Conservation (phyloP, 768 basidiomycete genomes). For the Mycena belliarum region DNA sequence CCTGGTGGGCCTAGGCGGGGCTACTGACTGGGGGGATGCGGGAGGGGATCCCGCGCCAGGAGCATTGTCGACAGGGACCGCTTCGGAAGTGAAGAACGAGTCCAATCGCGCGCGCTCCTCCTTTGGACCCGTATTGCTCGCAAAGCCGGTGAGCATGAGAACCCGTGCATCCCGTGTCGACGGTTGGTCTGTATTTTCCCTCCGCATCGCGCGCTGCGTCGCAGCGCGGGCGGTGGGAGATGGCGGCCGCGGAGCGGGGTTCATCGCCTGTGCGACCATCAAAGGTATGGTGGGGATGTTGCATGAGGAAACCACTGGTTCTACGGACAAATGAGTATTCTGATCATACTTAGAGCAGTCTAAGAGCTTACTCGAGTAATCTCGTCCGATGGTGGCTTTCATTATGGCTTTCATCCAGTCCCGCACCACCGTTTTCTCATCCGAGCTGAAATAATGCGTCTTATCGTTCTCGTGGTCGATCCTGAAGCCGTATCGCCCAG, state of each 20-base stretch:
- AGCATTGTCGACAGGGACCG: conserved; percentile 20
- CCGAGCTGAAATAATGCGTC: conserved; percentile 89
- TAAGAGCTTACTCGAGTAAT: conserved; percentile 75
- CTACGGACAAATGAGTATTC: conserved; percentile 41
- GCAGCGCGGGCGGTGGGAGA: conserved; percentile 87
- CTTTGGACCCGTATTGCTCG: conserved; percentile 35
- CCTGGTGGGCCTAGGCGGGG: conserved; percentile 59
- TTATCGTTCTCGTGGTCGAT: conserved; percentile 88
- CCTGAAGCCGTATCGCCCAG: conserved; percentile 93
- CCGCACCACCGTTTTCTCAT: conserved; percentile 81
- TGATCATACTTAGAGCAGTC: not conserved
- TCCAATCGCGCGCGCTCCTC: conserved; percentile 54
- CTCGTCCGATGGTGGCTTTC: conserved; percentile 96
- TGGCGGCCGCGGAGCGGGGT: conserved; percentile 91
- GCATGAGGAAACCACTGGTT: conserved; percentile 81
- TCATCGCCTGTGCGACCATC: conserved; percentile 94
- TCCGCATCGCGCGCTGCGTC: conserved; percentile 81
- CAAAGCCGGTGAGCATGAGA: conserved; percentile 54
- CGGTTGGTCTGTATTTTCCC: conserved; percentile 83
- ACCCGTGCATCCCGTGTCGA: conserved; percentile 79
- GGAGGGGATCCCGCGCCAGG: conserved; percentile 24
- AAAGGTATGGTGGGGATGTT: conserved; percentile 97
- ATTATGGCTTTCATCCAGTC: conserved; percentile 99
- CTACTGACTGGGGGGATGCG: conserved; percentile 26
- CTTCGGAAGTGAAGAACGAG: conserved; percentile 56